These are phyloP conservation scores for Pleomassaria siparia DNA, from an alignment of 2,329 filamentous ascomycete genomes.

Conservation along the genomic window DNA sequence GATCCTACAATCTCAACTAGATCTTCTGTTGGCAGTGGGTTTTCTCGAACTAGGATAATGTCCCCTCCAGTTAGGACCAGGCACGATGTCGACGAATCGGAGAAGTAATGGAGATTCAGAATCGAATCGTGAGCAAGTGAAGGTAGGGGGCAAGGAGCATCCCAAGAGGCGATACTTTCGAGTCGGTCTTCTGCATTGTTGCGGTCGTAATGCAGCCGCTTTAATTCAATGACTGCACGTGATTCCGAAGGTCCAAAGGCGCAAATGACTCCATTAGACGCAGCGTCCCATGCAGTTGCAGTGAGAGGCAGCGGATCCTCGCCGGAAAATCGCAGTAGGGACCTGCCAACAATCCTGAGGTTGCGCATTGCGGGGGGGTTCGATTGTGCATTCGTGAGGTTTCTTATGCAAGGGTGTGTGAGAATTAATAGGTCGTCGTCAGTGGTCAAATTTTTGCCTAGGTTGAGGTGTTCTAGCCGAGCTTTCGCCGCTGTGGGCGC, in stretches of 20 bases:
- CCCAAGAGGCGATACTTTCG: constrained; percentile 75
- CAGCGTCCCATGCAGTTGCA: constrained; percentile 82
- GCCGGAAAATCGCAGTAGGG: constrained; percentile 61
- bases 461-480: constrained; percentile 19
- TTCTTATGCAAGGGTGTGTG: constrained; percentile 5
- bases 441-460: constrained; percentile 18
- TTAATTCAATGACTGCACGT: constrained; percentile 73
- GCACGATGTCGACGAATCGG: constrained; percentile 75
- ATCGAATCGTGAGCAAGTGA: constrained; percentile 75
- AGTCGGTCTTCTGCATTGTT: constrained; percentile 44
- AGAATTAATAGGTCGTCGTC: constrained; percentile 12
- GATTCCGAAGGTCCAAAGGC: constrained; percentile 77
- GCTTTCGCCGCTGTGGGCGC: constrained; percentile 21
- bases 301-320: constrained; percentile 61
- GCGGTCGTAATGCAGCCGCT: constrained; percentile 50
- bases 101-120: constrained; percentile 80
- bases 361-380: constrained; percentile 71
- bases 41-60: constrained; percentile 81
- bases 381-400: constrained; percentile 7
- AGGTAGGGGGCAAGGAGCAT: constrained; percentile 77
- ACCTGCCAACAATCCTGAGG: constrained; percentile 74
- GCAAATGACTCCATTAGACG: constrained; percentile 75
- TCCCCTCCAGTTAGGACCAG: constrained; percentile 88
- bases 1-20: constrained; percentile 94
- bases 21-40: constrained; percentile 65